Base-by-base conservation (phyloP, 371 early-diverging fungal genomes). In the Lichtheimia ramosa region DNA sequence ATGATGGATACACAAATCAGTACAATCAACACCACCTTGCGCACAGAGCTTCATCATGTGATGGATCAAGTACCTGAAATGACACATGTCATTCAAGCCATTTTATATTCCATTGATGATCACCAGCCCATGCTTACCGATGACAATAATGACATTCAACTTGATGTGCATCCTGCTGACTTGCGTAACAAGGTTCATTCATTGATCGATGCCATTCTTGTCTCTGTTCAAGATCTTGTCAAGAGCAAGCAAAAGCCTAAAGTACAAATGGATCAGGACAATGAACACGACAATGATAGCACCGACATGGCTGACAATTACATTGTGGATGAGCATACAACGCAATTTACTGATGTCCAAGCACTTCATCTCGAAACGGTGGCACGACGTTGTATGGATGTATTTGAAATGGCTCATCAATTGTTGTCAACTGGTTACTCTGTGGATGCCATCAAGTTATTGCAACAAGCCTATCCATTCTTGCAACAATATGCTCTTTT, bases 401-500 rank as follows among this genome's bases (percentile, higher is more conserved):
- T 70, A 3, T 61, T 79, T 49, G 66, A 65, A 0, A 51, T 59
- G 20, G 64, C 65, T 25, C 69, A 71, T 43, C 25, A 54, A n/a
- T 27, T 75, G 8, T 40, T 56, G 25, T 46, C 51, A 10, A 49
- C 57, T 8, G 41, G 52, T 13, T 41, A 61, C 3, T 16, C 48
- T 0, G 42, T 52, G 7, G 71, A 77, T 28, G 59, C 62, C 0
- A 63, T 69, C 39, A 43, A 61, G 46, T 63, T 83, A 41, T 65
- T 82, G 15, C 79, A 77, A 54, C 81, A 82, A 48, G 51, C 74
- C 1, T 81, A 78, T 57, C 87, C 87, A 16, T 86, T 90, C 63
- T 61, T 92, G 28, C 78, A 87, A 28, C 92, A 94, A 56, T 86
- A 86, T 53, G 69, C 88, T 71, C 71, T 85, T 28, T 63, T 89